Percentiles rank a stretch among this genome's conserved stretches.
Evolutionary conservation across 2,329 filamentous ascomycete species (phyloP).

Genomic region (Penicillium sp.): DNA sequence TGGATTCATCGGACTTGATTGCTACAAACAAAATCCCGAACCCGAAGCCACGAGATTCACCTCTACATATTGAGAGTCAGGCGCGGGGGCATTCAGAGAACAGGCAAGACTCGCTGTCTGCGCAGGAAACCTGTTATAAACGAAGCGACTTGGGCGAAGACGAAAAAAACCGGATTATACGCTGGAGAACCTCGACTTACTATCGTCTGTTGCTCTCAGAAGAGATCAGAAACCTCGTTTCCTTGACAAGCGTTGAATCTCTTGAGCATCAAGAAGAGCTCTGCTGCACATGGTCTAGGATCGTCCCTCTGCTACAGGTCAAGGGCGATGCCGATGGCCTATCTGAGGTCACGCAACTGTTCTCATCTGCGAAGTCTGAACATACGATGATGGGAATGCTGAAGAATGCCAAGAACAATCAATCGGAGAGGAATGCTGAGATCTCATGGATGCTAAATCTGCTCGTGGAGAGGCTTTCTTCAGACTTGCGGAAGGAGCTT

Average conservation of each 20-base stretch:
- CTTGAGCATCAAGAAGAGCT: not conserved
- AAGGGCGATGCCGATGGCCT: not conserved
- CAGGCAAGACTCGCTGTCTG: not conserved
- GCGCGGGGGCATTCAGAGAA: not conserved
- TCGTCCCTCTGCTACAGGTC: not conserved
- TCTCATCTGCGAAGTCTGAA: not conserved
- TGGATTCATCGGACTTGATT: not conserved
- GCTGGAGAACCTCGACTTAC: too few species aligned
- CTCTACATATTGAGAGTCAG: not conserved
- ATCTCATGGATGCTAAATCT: slow-evolving; percentile 3
- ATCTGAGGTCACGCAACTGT: not conserved
- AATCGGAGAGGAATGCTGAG: not conserved
- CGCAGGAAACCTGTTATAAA: too few species aligned
- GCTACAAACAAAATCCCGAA: not conserved
- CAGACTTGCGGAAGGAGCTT: not conserved
- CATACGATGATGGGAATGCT: not conserved
- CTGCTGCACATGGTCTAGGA: not conserved
- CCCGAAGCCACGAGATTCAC: not conserved
- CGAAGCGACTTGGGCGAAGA: not conserved
- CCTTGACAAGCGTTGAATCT: not conserved
- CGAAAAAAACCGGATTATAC: not conserved
- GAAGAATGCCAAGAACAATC: not conserved
- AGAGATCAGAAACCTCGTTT: not conserved
- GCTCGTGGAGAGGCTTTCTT: slow-evolving; percentile 1
- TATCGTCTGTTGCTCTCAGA: not conserved